These are phyloP conservation scores for Pseudocercospora pini-densiflorae DNA, from an alignment of 2,329 filamentous ascomycete genomes.

Conservation along the genomic window DNA sequence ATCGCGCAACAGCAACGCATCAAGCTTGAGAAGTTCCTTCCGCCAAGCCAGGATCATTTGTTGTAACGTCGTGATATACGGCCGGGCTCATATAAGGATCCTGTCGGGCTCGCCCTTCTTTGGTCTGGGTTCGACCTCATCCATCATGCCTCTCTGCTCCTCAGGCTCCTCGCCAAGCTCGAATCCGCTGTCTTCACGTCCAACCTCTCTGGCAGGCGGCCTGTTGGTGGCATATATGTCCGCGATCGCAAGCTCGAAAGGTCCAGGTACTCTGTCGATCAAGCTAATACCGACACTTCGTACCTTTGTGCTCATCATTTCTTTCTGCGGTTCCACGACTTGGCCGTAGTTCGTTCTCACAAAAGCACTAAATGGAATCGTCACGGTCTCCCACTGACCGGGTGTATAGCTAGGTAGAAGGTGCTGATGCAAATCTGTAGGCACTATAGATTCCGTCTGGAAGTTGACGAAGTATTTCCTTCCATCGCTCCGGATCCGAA, in stretches of 20 bases:
- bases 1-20: background rate
- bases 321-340: slow-evolving; percentile 89
- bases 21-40: background rate
- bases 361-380: slow-evolving; percentile 90
- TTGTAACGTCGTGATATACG: background rate
- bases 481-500: slow-evolving; percentile 89
- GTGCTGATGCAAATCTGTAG: slow-evolving; percentile 96
- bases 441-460: slow-evolving; percentile 90
- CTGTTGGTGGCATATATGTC: slow-evolving; percentile 90
- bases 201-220: slow-evolving; percentile 41
- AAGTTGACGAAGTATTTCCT: slow-evolving; percentile 93
- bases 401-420: slow-evolving; percentile 77
- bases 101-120: slow-evolving; percentile 42
- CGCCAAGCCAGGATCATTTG: background rate
- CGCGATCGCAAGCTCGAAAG: slow-evolving; percentile 85
- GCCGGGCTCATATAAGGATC: slow-evolving; percentile 39
- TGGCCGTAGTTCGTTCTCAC: slow-evolving; percentile 92
- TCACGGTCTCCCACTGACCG: slow-evolving; percentile 93
- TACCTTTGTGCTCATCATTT: slow-evolving; percentile 85
- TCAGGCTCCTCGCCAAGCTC: slow-evolving; percentile 33
- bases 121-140: slow-evolving; percentile 36
- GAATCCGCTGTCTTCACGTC: slow-evolving; percentile 37
- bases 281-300: slow-evolving; percentile 83
- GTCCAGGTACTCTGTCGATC: slow-evolving; percentile 85
- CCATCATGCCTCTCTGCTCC: slow-evolving; percentile 35